Conservation (phyloP, 352 stramenopile species). For the Pythium catenulatum region DNA sequence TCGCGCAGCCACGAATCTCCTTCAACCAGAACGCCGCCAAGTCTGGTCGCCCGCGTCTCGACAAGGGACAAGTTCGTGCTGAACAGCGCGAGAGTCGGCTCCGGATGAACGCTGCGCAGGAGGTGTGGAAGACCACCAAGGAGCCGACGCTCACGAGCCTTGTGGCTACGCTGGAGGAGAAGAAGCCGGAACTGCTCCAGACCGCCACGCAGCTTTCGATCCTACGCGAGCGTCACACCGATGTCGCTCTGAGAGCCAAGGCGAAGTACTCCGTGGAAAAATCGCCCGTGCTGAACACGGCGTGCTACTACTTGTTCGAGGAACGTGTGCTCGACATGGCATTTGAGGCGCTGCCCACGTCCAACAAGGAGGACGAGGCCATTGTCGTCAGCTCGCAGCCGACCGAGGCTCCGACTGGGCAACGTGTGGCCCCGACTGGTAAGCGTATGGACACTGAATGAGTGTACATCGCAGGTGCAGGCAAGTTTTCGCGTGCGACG, state of each 20-base stretch:
- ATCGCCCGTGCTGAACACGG: not conserved
- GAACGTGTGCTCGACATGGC: not conserved
- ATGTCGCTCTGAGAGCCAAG: not conserved
- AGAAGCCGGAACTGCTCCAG: not conserved
- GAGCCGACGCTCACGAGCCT: not conserved
- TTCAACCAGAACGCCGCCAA: not conserved
- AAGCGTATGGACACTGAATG: too few relatives aligned
- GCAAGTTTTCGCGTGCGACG: not conserved
- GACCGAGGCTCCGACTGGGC: too few relatives aligned
- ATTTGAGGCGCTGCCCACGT: slow-evolving; percentile 95
- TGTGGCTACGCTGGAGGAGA: not conserved
- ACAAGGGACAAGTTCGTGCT: not conserved
- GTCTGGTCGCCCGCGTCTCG: not conserved
- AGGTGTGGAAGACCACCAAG: not conserved
- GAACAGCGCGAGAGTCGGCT: not conserved
- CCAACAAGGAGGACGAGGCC: slow-evolving; percentile 92
- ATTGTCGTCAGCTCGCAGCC: slow-evolving; percentile 71
- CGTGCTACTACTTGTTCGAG: not conserved
- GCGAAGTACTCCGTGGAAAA: not conserved
- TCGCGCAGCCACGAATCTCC: not conserved
- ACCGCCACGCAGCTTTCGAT: not conserved
- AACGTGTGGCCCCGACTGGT: too few relatives aligned
- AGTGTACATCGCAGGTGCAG: not conserved
- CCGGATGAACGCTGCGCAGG: not conserved
- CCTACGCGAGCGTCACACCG: not conserved